Percentiles rank a stretch among this genome's conserved stretches.
Conservation (phyloP, 1,139 yeast species). For the Trichomonascaceae sp. region DNA sequence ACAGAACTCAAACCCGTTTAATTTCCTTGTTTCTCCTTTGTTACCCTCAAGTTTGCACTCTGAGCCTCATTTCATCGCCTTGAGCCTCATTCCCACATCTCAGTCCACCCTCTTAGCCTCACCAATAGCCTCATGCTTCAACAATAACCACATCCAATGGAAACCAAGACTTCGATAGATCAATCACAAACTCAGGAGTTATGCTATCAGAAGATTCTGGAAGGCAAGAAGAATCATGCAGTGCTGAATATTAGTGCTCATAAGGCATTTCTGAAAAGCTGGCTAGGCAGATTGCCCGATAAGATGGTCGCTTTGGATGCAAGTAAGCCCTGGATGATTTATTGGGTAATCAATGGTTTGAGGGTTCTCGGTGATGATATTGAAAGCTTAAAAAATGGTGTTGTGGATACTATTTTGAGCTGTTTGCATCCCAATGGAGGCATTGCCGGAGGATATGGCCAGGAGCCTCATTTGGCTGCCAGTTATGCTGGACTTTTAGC, state of each 20-base stretch:
- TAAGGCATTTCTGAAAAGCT: conserved; percentile 35
- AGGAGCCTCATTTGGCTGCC: conserved; percentile 78
- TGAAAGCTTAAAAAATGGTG: conserved; percentile 22
- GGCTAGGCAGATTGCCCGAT: conserved; percentile 46
- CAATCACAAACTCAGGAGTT: conserved; percentile 1
- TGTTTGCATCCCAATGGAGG: conserved; percentile 48
- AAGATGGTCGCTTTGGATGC: conserved; percentile 60
- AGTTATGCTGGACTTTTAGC: conserved; percentile 74
- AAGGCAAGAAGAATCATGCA: background rate
- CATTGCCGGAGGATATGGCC: conserved; percentile 79
- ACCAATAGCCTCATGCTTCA: background rate
- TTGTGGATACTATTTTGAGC: conserved; percentile 30
- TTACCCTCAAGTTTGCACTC: background rate
- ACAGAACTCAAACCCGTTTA: too few relatives aligned
- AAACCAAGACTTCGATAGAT: conserved; percentile 1
- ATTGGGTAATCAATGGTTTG: conserved; percentile 70
- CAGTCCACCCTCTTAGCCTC: too few relatives aligned
- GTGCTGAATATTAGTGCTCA: conserved; percentile 34
- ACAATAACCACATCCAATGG: background rate
- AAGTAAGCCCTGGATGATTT: conserved; percentile 83
- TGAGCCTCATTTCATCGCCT: too few relatives aligned
- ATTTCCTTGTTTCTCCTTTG: too few relatives aligned
- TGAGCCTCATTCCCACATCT: background rate
- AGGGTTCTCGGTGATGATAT: conserved; percentile 36
- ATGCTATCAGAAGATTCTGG: background rate